Evolutionary conservation across 306 rosid genomes (phyloP).

Genomic region (Fragaria vesca): DNA sequence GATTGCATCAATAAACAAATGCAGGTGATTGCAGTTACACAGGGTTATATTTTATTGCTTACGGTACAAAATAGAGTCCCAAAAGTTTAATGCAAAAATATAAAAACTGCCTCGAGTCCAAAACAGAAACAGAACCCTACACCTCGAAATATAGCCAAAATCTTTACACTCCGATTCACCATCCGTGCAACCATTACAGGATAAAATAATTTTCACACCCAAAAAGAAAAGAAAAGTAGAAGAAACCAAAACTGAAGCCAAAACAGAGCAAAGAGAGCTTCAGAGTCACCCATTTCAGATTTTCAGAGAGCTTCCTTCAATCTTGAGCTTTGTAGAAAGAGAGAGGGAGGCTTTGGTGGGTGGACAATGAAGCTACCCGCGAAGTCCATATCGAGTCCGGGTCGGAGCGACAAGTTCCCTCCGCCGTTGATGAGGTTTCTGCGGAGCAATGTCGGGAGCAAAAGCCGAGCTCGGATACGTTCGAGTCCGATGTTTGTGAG

Average conservation of each 20-base stretch:
- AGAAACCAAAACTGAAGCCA: slow-evolving; percentile 9
- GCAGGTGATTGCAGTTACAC: background rate
- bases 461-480: slow-evolving; percentile 72
- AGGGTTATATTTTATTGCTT: background rate
- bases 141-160: slow-evolving; percentile 26
- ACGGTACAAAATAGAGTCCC: background rate
- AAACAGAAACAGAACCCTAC: slow-evolving; percentile 34
- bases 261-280: slow-evolving; percentile 15
- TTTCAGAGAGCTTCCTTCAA: background rate
- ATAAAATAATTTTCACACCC: slow-evolving; percentile 20
- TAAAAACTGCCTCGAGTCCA: slow-evolving; percentile 9
- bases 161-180: slow-evolving; percentile 41
- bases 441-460: slow-evolving; percentile 62
- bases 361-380: slow-evolving; percentile 50
- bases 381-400: slow-evolving; percentile 79
- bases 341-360: background rate
- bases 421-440: slow-evolving; percentile 80
- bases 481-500: slow-evolving; percentile 68
- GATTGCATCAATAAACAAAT: background rate
- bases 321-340: background rate
- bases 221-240: background rate
- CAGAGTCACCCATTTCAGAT: slow-evolving; percentile 2
- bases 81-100: background rate
- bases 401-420: slow-evolving; percentile 78
- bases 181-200: slow-evolving; percentile 50